A percentile compares a stretch with the other conserved stretches of the same genome.
Evolutionary conservation across 148 eudicot genomes (phyloP).

Genomic region (Camellia lanceoleosa): DNA sequence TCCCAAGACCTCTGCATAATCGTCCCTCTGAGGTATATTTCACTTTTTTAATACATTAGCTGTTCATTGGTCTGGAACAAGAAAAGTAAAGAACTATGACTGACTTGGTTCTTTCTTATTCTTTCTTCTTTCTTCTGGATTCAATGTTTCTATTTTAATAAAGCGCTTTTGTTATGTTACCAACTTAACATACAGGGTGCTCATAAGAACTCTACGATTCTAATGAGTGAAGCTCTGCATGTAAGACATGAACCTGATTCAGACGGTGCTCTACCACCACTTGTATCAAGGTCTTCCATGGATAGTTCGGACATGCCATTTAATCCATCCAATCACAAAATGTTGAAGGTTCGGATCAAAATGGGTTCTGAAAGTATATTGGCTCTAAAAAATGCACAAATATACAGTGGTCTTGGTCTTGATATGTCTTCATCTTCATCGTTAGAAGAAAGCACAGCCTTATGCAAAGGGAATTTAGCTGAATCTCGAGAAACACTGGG

Average conservation of each 20-base stretch:
- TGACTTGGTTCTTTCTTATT: background rate
- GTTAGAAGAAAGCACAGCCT: slow-evolving; percentile 29
- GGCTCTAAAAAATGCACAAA: slow-evolving; percentile 29
- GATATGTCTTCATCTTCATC: slow-evolving; percentile 45
- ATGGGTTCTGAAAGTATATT: slow-evolving; percentile 22
- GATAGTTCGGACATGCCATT: slow-evolving; percentile 15
- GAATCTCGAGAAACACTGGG: slow-evolving; percentile 17
- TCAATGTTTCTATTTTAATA: background rate
- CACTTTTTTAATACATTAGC: background rate
- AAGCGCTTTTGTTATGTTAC: background rate
- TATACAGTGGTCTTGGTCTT: slow-evolving; percentile 53
- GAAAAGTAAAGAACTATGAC: background rate
- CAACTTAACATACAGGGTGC: slow-evolving; percentile 24
- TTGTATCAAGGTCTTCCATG: slow-evolving; percentile 17
- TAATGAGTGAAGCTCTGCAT: slow-evolving; percentile 12
- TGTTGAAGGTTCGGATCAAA: slow-evolving; percentile 34
- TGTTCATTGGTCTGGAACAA: background rate
- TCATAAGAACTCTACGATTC: slow-evolving; percentile 14
- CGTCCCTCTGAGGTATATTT: slow-evolving; percentile 27
- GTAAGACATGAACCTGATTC: slow-evolving; percentile 14
- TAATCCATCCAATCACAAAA: slow-evolving; percentile 10
- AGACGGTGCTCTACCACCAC: slow-evolving; percentile 6
- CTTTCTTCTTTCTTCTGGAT: background rate
- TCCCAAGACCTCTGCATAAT: slow-evolving; percentile 28
- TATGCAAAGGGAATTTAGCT: slow-evolving; percentile 18